Base-by-base conservation (phyloP, 176 grass and related monocot genomes). In the Oryza punctata region DNA sequence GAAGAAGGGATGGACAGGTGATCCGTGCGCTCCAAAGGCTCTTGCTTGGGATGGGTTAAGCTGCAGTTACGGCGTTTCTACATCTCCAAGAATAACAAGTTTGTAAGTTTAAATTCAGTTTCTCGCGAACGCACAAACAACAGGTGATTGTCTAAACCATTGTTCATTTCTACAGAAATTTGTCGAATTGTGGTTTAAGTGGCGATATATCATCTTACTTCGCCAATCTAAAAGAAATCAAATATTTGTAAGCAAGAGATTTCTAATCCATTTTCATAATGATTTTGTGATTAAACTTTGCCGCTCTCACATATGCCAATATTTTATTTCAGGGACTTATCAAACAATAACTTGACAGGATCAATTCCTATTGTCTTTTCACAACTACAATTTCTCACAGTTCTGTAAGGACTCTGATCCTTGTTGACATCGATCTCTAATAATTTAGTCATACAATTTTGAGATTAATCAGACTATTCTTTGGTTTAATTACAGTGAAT, bases 301-400 rank as follows among this genome's bases (percentile, higher is more conserved):
- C 0, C 0, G 40, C 7, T 1, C n/a, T 2, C 24, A 9, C 0
- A 33, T 38, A 1, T 41, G 3, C 6, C 6, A 18, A 0, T 25
- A 12, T 12, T 41, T 18, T 26, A 40, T 92, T 90, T 78, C 81
- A 95, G 90, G 75, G 90, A 95, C 43, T 83, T 90, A 40, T 95
- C 93, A 13, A 13, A 95, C 84, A 95, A 95, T 35, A 92, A 88
- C 40, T 86, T 94, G 84, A 85, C 63, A 12, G 87, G 90, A 9
- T 21, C 71, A 64, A 88, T 95, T 79, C 93, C 93, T 74, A 79
- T 84, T 63, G 41, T 7, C 32, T 75, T 95, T 32, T 88, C 87
- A 80, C 37, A 69, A 0, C 75, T 90, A 28, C 12, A 81, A 25
- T 81, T 72, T 12, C 87, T 90, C 45, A 27, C 70, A 10, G 32